Evolutionary conservation across 257 asterid genomes (phyloP), one percentile per base, ranked within the genome.

Genomic region (Echites panduratus): DNA sequence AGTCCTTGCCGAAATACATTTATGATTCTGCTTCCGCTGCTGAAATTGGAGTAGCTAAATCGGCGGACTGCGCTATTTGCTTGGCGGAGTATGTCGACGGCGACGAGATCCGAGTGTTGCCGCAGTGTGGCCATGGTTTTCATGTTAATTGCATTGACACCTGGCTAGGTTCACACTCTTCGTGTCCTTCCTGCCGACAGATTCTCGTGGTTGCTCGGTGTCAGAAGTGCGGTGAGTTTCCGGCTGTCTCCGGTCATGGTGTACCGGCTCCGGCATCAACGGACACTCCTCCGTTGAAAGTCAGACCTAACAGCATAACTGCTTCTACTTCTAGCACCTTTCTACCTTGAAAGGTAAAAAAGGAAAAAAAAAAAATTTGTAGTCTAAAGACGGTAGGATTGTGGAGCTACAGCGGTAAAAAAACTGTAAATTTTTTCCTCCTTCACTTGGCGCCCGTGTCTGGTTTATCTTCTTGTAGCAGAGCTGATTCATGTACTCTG

Each of bases 41-140:
- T 20, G 73, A 16, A 24, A 66, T 0, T 14, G 65, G 66, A 1
- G 45, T 40, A 2, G 5, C 17, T 19, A 41, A 58, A 35, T 24
- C 45, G 8, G 29, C 70, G n/a, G 81, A 78, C 43, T 78, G 81
- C 5, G 78, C 70, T 4, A 78, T 78, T 16, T 78, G 81, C 65
- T 38, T 78, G 44, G 70, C 71, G 11, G 81, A 78, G 65, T 78
- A 78, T 16, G 70, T 52, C 14, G 68, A 73, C 41, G 81, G 81
- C 29, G 81, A 78, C n/a, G 78, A 78, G 63, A 78, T 78, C 26
- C 70, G 81, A 20, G 78, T 73, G 56, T 48, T 78, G 49, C 81
- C 81, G 35, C 77, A 78, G 68, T 78, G 81, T 13, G 75, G 78
- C 2, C 81, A 78, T 22, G 41, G 50, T 11, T 78, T 78, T 5